Conservation (phyloP, 139 green algal genomes). For the Yamagishiella unicocca region DNA sequence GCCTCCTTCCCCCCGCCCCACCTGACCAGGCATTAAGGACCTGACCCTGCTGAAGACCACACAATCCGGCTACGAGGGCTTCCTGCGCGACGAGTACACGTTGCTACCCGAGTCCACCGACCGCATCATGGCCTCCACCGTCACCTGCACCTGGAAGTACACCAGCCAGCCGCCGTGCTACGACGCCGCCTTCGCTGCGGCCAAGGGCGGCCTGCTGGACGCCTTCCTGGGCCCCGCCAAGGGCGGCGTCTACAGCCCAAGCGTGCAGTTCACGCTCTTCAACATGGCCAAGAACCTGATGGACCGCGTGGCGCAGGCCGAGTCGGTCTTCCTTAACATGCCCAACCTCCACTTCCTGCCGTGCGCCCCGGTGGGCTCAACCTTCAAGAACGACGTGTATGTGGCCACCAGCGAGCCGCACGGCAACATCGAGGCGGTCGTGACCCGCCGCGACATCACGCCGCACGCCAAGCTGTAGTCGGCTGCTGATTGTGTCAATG, state of each 20-base stretch:
- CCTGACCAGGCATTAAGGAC: constrained; percentile 67
- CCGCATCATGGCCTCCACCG: constrained; percentile 90
- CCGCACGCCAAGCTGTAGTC: constrained; percentile 55
- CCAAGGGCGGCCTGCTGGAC: constrained; percentile 44
- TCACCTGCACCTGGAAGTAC: constrained; percentile 91
- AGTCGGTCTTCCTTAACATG: constrained; percentile 92
- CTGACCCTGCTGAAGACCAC: constrained; percentile 91
- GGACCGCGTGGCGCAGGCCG: constrained; percentile 68
- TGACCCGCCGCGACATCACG: constrained; percentile 41
- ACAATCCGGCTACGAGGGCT: constrained; percentile 95
- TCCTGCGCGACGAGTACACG: constrained; percentile 91
- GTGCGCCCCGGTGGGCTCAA: constrained; percentile 71
- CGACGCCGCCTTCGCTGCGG: constrained; percentile 50
- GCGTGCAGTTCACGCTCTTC: constrained; percentile 94
- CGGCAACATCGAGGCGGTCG: constrained; percentile 88
- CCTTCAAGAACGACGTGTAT: constrained; percentile 96
- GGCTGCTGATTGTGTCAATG: neutral
- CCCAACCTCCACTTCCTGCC: constrained; percentile 99
- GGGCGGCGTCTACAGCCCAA: constrained; percentile 89
- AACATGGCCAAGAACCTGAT: constrained; percentile 85
- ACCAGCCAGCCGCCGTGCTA: constrained; percentile 47
- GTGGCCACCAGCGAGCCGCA: constrained; percentile 93
- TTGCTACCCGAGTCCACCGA: constrained; percentile 88
- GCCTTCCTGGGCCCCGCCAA: constrained; percentile 89
- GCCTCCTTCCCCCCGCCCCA: too few species aligned